phyloP scores from a whole-genome alignment of 2,329 filamentous ascomycete species.

The Lachnellula subtilissima region DNA sequence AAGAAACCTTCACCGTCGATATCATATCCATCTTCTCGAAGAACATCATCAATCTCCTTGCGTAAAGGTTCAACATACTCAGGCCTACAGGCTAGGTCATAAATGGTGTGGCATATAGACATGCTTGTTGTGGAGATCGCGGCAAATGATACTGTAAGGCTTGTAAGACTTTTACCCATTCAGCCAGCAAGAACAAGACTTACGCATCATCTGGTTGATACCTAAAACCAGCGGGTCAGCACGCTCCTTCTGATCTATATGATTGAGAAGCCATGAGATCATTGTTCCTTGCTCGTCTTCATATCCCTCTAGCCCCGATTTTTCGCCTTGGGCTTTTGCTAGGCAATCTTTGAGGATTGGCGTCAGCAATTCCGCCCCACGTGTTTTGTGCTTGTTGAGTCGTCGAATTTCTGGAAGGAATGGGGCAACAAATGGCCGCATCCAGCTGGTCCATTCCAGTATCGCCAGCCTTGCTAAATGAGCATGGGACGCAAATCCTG shows the following conservation, averaged over 20 bases:
- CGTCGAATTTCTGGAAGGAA: conserved; percentile 11
- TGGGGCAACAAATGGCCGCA: conserved; percentile 10
- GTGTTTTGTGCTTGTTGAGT: conserved; percentile 8
- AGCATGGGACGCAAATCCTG: no score
- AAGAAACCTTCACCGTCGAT: conserved; percentile 40
- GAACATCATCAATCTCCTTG: conserved; percentile 25
- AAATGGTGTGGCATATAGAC: conserved; percentile 45
- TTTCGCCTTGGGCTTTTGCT: background rate
- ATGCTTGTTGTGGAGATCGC: conserved; percentile 49
- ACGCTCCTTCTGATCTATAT: background rate
- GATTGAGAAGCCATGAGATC: conserved; percentile 6
- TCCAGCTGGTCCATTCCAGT: conserved; percentile 4
- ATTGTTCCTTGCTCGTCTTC: conserved; percentile 26
- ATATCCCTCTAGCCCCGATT: background rate
- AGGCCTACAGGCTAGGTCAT: conserved; percentile 45
- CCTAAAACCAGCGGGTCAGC: background rate
- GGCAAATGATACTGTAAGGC: conserved; percentile 38
- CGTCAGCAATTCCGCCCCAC: conserved; percentile 12
- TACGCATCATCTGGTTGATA: conserved; percentile 1
- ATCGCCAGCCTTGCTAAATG: background rate
- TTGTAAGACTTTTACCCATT: background rate
- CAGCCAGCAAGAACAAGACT: background rate
- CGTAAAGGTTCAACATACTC: conserved; percentile 35
- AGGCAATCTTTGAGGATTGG: conserved; percentile 7
- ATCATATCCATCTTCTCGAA: conserved; percentile 41